Evolutionary conservation across 2,329 filamentous ascomycete species (phyloP).

Genomic region (Neoascochyta sp.): DNA sequence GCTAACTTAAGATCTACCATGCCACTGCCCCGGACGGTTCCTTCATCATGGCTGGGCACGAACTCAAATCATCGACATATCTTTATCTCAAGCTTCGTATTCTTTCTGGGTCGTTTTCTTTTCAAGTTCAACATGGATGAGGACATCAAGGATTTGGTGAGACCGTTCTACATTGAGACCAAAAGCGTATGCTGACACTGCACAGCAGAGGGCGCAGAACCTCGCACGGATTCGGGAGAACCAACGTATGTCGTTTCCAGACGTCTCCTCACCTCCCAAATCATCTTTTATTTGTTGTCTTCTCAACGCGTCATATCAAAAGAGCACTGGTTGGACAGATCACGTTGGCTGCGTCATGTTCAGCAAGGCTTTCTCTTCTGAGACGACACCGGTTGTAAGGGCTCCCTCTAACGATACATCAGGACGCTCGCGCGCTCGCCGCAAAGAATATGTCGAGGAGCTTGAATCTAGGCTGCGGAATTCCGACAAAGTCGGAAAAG

Average conservation of each 20-base stretch:
- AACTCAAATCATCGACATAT: no score
- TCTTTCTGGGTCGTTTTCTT: no score
- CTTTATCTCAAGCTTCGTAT: conserved; percentile 6
- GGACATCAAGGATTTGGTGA: conserved; percentile 21
- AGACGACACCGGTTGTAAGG: no score
- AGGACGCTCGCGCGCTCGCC: conserved; percentile 66
- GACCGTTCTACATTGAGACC: conserved; percentile 1
- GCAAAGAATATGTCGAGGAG: conserved; percentile 69
- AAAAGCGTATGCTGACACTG: conserved; percentile 5
- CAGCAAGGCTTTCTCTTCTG: no score
- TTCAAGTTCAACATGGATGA: conserved; percentile 25
- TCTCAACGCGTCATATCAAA: no score
- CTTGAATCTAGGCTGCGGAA: conserved; percentile 62
- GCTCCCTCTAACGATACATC: no score
- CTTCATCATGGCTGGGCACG: no score
- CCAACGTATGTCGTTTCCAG: conserved; percentile 47
- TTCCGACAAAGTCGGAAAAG: conserved; percentile 63
- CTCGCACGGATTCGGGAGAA: conserved; percentile 69
- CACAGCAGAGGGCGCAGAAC: conserved; percentile 37
- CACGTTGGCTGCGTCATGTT: no score
- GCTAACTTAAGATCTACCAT: conserved; percentile 21
- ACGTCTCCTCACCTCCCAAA: background rate
- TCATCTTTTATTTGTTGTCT: conserved; percentile 1
- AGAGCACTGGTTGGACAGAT: no score
- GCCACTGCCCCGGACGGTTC: no score